Evolutionary conservation across 176 grass and related monocot species (phyloP), one percentile per base, ranked within the genome.

Genomic region (Eleusine coracana): DNA sequence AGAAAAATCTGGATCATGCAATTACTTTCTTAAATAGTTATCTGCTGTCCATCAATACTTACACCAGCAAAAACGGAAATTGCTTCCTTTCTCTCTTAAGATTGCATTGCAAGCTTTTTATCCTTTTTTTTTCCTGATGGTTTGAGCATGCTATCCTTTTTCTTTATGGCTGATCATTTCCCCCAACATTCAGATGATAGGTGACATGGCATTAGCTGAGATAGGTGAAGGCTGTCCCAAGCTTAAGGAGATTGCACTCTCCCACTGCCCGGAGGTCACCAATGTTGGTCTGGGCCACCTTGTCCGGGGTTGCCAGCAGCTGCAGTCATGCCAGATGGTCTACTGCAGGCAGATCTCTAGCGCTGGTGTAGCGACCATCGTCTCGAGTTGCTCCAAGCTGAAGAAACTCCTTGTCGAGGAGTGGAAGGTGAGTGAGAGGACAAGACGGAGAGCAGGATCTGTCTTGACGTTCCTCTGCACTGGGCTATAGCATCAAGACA

Each of bases 361-460:
- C 20, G 74, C 84, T 12, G 92, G 95, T 31, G 86, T 97, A n/a
- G 92, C 95, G 3, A 97, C 92, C 2, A 17, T 97, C 5, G 28
- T 94, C 70, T 94, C 95, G 1, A 83, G 84, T 75, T 92, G 90
- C 87, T 29, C 90, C 66, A 89, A 83, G 81, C 64, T 97, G 83
- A 97, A 94, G 79, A 94, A 91, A 52, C 77, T 97, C 71, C 86
- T 94, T 0, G 85, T 97, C 5, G 95, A 97, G 86, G 90, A 91
- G 79, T 83, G 88, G 76, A 97, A 97, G 79, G 56, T 92, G 71
- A 94, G 92, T 27, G 77, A 94, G 64, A 91, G 95, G 86, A 94
- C 95, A 4, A 75, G 74, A 16, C 88, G 95, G 68, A 90, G 86
- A 73, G 95, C 86, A 18, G 81, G 85, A 58, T 74, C 87, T 1